Percentiles rank a stretch among this genome's conserved stretches.
Evolutionary conservation across 2,329 filamentous ascomycete genomes (phyloP).

Genomic region (Apiospora sp.): DNA sequence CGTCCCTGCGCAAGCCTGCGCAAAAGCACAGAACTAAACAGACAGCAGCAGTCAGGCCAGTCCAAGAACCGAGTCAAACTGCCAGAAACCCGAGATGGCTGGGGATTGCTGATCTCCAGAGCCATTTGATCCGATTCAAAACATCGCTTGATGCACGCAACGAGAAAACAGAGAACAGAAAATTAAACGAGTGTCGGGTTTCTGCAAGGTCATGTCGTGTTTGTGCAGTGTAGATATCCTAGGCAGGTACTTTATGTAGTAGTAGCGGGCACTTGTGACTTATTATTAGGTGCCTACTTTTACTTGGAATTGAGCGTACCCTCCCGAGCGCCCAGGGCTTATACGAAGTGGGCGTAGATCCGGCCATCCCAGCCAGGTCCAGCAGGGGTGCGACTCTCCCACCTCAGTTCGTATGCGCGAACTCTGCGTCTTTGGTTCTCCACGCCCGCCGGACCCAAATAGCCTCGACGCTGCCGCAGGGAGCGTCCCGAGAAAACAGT

Average conservation of each 20-base stretch:
- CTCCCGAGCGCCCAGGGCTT: background rate
- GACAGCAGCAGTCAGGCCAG: background rate
- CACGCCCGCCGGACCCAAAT: slow-evolving; percentile 31
- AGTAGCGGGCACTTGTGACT: slow-evolving; percentile 10
- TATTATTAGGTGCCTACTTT: slow-evolving; percentile 22
- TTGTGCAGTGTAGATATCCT: background rate
- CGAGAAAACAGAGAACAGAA: slow-evolving; percentile 13
- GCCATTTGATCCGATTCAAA: background rate
- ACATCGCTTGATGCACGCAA: background rate
- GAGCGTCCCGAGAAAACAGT: slow-evolving; percentile 29
- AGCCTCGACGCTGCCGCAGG: slow-evolving; percentile 26
- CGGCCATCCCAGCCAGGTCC: slow-evolving; percentile 14
- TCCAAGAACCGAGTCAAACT: background rate
- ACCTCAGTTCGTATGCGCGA: slow-evolving; percentile 29
- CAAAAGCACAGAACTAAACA: background rate
- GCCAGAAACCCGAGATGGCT: background rate
- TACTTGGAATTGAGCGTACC: slow-evolving; percentile 19
- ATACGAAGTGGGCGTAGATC: slow-evolving; percentile 22
- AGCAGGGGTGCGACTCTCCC: slow-evolving; percentile 15
- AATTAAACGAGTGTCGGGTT: background rate
- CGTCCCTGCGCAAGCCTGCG: background rate
- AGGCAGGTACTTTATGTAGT: background rate
- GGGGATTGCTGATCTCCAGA: background rate
- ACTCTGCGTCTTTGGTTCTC: slow-evolving; percentile 31
- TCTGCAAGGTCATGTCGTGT: slow-evolving; percentile 19